Evolutionary conservation across 257 asterid species (phyloP), one percentile per base, ranked within the genome.

Genomic region (Coffea eugenioides): DNA sequence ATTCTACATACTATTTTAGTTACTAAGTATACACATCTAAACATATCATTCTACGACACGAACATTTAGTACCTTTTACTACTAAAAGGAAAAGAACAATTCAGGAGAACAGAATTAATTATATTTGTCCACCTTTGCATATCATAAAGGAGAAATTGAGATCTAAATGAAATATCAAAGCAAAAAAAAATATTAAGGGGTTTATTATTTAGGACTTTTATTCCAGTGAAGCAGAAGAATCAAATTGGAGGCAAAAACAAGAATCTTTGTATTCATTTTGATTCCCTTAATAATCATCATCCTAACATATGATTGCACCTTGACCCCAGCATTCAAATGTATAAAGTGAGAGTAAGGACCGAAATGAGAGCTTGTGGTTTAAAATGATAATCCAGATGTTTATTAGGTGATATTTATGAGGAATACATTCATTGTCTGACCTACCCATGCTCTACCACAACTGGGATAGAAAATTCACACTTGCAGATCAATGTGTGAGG

Each of bases 311-410:
- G 27, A 21, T 5, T 70, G 74, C 34, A 73, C 52, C 66, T 49
- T 16, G 31, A 73, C 20, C 61, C 61, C n/a, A 6, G 15, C 23
- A 10, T 39, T 75, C 71, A 39, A 59, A 34, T 75, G 69, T 65
- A 75, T 21, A 75, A 61, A 59, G 25, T 75, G 21, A n/a, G 79
- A 27, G 41, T 75, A 25, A 75, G 69, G 39, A 23, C n/a, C 52
- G 45, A 74, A 9, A 25, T 23, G 13, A 36, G 69, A 61, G 23
- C 66, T 36, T 2, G 25, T 2, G 23, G 2, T 13, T 43, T 34
- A 74, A 74, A 20, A 34, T 10, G 39, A n/a, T 36, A 54, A 20
- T 56, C 59, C 72, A 43, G 62, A 10, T 34, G 36, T 39, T 21
- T 12, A 23, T 39, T 61, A 43, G 1, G 48, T 5, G 15, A 43